These are phyloP conservation scores for Neopestalotiopsis rosae DNA, from an alignment of 2,329 filamentous ascomycete genomes.

Conservation along the genomic window DNA sequence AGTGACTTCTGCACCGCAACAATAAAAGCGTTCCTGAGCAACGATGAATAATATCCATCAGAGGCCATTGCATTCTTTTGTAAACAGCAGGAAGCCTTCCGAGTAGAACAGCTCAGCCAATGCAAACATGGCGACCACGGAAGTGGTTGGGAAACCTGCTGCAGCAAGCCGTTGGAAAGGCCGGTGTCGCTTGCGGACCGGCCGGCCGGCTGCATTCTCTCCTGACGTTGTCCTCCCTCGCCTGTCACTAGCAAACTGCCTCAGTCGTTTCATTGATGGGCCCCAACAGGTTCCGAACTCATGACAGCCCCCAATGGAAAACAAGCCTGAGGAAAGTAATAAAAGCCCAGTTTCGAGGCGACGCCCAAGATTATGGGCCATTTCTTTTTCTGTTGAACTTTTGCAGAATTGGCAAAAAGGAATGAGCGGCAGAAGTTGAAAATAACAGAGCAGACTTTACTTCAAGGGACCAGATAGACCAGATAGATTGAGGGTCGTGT, in stretches of 20 bases:
- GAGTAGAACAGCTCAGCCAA: constrained; percentile 3
- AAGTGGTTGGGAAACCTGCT: constrained; percentile 2
- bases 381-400: too few species aligned
- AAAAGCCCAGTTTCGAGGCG: too few species aligned
- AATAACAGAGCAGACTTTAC: not conserved
- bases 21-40: too few species aligned
- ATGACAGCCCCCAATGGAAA: not conserved
- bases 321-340: not conserved
- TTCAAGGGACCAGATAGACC: not conserved
- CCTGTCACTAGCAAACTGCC: constrained; percentile 4
- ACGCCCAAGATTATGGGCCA: too few species aligned
- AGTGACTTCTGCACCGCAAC: not conserved
- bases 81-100: constrained; percentile 5
- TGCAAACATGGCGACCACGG: not conserved
- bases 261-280: not conserved
- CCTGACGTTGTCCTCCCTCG: constrained; percentile 10
- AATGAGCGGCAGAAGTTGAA: too few species aligned
- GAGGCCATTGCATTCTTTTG: constrained; percentile 3
- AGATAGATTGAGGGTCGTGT: not conserved
- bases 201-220: constrained; percentile 8
- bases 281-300: not conserved
- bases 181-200: constrained; percentile 6
- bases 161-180: constrained; percentile 11
- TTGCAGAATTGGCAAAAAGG: too few species aligned
- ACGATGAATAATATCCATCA: not conserved